phyloP scores from a whole-genome alignment of 1,139 yeast species.

The Pichia sp. region DNA sequence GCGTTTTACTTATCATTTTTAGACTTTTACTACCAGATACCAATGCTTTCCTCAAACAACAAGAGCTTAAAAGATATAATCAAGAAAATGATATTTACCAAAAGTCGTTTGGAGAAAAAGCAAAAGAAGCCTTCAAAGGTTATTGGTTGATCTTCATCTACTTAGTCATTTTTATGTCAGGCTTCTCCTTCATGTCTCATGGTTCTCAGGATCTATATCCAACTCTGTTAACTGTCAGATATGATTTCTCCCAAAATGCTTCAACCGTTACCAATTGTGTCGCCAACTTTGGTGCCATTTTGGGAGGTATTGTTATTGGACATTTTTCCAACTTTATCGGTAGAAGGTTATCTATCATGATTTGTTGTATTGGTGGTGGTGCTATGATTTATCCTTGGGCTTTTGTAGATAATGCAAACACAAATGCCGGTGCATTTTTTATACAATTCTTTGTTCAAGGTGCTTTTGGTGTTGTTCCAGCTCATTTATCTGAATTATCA shows the following conservation, averaged over 20 bases:
- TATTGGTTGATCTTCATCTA: constrained; percentile 41
- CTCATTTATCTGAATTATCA: constrained; percentile 70
- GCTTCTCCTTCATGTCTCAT: constrained; percentile 62
- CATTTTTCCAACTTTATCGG: constrained; percentile 54
- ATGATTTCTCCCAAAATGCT: constrained; percentile 39
- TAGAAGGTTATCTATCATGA: constrained; percentile 46
- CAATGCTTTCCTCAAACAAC: constrained; percentile 35
- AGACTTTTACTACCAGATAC: constrained; percentile 54
- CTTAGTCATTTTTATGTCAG: constrained; percentile 50
- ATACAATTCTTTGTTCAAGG: constrained; percentile 80
- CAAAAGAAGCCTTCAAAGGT: constrained; percentile 27
- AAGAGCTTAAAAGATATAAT: constrained; percentile 27
- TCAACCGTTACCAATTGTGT: constrained; percentile 62
- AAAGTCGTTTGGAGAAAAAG: constrained; percentile 23
- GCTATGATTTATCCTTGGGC: constrained; percentile 64
- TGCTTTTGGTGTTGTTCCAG: constrained; percentile 82
- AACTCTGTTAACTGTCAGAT: constrained; percentile 49
- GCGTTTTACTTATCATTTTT: constrained; percentile 47
- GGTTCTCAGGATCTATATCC: constrained; percentile 73
- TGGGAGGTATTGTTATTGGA: constrained; percentile 58
- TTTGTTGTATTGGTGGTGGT: constrained; percentile 62
- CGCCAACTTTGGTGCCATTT: constrained; percentile 62
- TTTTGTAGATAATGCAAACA: constrained; percentile 41
- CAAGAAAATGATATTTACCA: constrained; percentile 22
- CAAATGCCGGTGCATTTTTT: constrained; percentile 74